Evolutionary conservation across 352 stramenopile genomes (phyloP), one percentile per base, ranked within the genome.

Genomic region (Pythium monospermum): DNA sequence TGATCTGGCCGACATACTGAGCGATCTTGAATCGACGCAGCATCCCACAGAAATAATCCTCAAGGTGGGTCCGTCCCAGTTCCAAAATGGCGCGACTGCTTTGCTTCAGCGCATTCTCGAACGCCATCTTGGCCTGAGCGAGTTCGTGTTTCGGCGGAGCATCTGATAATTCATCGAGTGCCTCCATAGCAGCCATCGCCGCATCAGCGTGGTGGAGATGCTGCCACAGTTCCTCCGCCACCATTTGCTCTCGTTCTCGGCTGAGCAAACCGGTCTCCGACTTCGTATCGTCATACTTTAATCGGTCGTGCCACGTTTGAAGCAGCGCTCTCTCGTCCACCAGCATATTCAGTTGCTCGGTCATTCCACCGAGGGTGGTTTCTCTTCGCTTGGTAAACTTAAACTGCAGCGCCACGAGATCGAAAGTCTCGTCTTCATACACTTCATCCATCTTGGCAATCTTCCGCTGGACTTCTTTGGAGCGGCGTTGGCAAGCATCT

Each of bases 381-480:
- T 38, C 15, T 16, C 41, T 54, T 23, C 61, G 49, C 22, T 65
- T 63, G 35, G 47, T 16, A 25, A 61, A 55, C 18, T 46, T 45
- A 28, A 47, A 61, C 10, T 45, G 38, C 1, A 73, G 44, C 12
- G 59, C 31, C 1, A 52, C 53, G 1, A 73, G 27, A 13, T 73
- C 61, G 1, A 8, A 25, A 1, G 64, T 51, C 26, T 71, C 64
- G 32, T 76, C 68, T 30, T 76, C 68, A 21, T 73, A 61, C 3
- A 69, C 44, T 44, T 61, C 58, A 10, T 69, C 66, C 6, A 73
- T n/a, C 26, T 61, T 66, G 6, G 47, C 28, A 2, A 69, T 31
- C 22, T 71, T 60, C 1, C 59, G 46, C 6, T 62, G 26, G 8
- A 71, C 54, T 23, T 73, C 64, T 32, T 31, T 44, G 4, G 51